Evolutionary conservation across 2,329 filamentous ascomycete species (phyloP), one percentile per base, ranked within the genome.

Genomic region (Chaetomiaceae sp.): DNA sequence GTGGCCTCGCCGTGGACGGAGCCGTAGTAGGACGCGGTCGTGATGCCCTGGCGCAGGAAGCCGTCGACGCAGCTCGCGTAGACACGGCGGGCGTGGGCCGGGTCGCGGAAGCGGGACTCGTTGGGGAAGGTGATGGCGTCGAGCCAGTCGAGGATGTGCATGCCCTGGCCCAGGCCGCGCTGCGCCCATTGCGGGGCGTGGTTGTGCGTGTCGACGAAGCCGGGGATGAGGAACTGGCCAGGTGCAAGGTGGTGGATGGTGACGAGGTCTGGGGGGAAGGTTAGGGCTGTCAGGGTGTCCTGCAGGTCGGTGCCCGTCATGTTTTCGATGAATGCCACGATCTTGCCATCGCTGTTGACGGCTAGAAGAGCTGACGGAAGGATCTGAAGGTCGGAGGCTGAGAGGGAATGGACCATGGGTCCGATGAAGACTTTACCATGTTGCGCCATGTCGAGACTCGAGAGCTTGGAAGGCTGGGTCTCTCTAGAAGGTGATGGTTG

Each of bases 171-270:
- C 4, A 78, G 68, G 25, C 77, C 74, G 22, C 75, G 69, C 66
- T 74, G 72, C 14, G 73, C 67, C 72, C 74, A 79, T 59, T 81
- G 76, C 36, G 84, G 83, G 0, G 84, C 84, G 62, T 88, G 84
- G 56, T 84, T 85, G 66, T 87, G 84, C 1, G 83, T 86, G 69
- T 87, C 84, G 49, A 87, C 71, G 61, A 84, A 79, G 39, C 81
- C 80, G 0, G 82, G 81, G 53, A 83, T 75, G 44, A 84, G 66
- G 60, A 84, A 82, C 42, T 80, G 68, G 36, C 72, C 73, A 0
- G 51, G 47, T 1, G n/a, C 45, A 22, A 63, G 56, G 15, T 27
- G 15, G 25, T 58, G 51, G 27, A 64, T n/a, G 9, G 57, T 53
- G 17, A 47, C 27, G 7, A 58, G 29, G 6, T 52, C 40, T 6